phyloP scores from a whole-genome alignment of 257 asterid genomes.

The Paulownia fortunei region DNA sequence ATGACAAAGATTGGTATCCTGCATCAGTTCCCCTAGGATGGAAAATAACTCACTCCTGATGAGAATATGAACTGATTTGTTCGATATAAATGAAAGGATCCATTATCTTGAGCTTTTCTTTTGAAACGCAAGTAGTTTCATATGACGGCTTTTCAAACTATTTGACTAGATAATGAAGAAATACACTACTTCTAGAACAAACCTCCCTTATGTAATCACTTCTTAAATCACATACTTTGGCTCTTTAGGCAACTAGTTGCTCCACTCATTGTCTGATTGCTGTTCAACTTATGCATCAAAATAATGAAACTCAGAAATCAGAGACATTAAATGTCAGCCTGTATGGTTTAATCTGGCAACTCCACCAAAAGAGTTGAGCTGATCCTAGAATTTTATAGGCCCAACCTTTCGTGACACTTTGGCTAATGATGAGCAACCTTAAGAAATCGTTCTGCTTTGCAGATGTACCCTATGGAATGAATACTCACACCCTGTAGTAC shows the following conservation, averaged over 20 bases:
- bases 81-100: not conserved
- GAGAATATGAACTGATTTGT: not conserved
- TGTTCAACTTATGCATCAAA: not conserved
- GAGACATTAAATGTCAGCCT: not conserved
- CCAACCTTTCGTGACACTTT: too few species aligned
- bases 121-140: not conserved
- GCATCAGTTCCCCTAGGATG: not conserved
- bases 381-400: too few species aligned
- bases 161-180: not conserved
- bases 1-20: not conserved
- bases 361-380: not conserved
- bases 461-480: too few species aligned
- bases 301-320: not conserved
- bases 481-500: too few species aligned
- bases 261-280: not conserved
- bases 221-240: not conserved
- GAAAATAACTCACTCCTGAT: not conserved
- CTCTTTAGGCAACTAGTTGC: not conserved
- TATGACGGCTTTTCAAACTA: not conserved
- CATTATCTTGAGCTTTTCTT: not conserved
- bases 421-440: too few species aligned
- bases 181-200: not conserved
- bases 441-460: too few species aligned
- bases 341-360: not conserved
- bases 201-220: not conserved